These are phyloP conservation scores for Pseudogymnoascus sp. DNA, from an alignment of 2,329 filamentous ascomycete genomes.

Conservation along the genomic window DNA sequence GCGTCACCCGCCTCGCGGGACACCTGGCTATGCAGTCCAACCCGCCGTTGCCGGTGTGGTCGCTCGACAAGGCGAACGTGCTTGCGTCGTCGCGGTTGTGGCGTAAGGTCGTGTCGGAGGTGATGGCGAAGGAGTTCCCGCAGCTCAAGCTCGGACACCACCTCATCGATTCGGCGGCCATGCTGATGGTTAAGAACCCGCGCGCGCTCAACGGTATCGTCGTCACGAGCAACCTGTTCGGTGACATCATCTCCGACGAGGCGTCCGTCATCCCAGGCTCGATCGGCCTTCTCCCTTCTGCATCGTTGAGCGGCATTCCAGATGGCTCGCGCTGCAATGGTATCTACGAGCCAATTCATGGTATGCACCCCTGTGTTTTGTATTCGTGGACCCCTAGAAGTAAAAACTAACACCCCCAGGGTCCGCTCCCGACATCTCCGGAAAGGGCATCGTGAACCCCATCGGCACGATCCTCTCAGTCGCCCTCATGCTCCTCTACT, in stretches of 20 bases:
- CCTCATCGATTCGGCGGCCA: constrained; percentile 91
- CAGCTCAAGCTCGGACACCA: constrained; percentile 78
- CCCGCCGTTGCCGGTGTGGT: constrained; percentile 72
- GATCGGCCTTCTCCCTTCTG: constrained; percentile 79
- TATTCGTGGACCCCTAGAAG: background rate
- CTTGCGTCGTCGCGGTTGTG: constrained; percentile 83
- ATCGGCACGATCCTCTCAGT: constrained; percentile 85
- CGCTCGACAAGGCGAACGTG: constrained; percentile 93
- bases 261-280: constrained; percentile 88
- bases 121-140: constrained; percentile 83
- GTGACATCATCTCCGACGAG: constrained; percentile 93
- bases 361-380: constrained; percentile 37
- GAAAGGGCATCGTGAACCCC: constrained; percentile 85
- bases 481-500: constrained; percentile 95
- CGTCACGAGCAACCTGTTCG: constrained; percentile 88
- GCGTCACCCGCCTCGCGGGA: constrained; percentile 73
- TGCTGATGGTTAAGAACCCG: constrained; percentile 96
- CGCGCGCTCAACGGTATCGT: constrained; percentile 79
- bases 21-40: constrained; percentile 69
- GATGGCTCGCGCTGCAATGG: constrained; percentile 79
- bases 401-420: constrained; percentile 37
- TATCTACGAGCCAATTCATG: constrained; percentile 97
- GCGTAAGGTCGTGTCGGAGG: constrained; percentile 76
- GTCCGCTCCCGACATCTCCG: constrained; percentile 87
- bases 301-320: constrained; percentile 76